These are phyloP conservation scores for Aspergillus sp. DNA, from an alignment of 2,329 filamentous ascomycete genomes.

Conservation along the genomic window DNA sequence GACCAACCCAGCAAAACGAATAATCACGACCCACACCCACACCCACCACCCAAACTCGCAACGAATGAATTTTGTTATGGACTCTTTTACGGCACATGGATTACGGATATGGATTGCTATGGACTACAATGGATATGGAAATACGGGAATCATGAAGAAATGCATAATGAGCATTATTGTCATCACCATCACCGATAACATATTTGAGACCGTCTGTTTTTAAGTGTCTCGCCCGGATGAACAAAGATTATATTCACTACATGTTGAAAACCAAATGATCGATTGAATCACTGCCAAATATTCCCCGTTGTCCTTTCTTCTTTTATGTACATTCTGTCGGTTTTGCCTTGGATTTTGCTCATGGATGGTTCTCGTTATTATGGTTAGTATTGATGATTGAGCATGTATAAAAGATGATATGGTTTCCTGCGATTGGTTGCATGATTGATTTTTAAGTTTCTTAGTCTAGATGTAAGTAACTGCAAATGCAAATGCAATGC, in stretches of 20 bases:
- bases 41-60: no score
- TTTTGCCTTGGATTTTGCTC: neutral
- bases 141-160: constrained; percentile 7
- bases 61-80: neutral
- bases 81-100: neutral
- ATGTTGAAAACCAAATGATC: constrained; percentile 1
- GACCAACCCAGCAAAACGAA: constrained; percentile 20
- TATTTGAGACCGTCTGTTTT: neutral
- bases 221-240: neutral
- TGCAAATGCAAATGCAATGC: no score
- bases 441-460: no score
- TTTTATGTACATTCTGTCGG: constrained; percentile 13
- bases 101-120: neutral
- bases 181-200: no score
- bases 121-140: neutral
- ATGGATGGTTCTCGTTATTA: neutral
- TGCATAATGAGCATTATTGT: constrained; percentile 10
- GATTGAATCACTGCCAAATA: neutral
- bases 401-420: constrained; percentile 19
- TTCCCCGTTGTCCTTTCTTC: neutral
- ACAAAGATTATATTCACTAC: neutral
- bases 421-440: neutral
- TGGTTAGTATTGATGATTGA: neutral
- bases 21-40: constrained; percentile 11
- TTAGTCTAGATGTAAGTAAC: no score